phyloP scores from a whole-genome alignment of 2,329 filamentous ascomycete genomes.

The Penicillium psychrosexuale region DNA sequence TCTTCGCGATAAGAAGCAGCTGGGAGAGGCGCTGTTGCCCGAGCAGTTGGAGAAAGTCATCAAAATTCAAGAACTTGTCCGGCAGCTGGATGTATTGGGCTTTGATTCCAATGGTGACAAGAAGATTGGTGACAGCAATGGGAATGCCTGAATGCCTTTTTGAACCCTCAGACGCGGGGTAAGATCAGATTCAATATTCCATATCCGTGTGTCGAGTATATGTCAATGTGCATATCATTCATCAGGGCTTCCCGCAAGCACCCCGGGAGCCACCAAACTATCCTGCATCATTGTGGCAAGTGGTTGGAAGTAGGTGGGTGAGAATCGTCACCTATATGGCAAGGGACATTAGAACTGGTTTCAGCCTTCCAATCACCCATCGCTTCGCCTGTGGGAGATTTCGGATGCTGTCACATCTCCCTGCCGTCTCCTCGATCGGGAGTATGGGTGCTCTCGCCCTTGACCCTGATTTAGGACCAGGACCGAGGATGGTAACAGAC shows the following conservation, averaged over 20 bases:
- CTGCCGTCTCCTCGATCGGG: background rate
- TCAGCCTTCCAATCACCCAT: background rate
- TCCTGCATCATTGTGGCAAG: background rate
- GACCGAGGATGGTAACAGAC: background rate
- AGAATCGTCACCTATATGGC: background rate
- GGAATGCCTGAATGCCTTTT: constrained; percentile 12
- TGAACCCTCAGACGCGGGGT: background rate
- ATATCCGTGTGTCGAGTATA: background rate
- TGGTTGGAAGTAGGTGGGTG: background rate
- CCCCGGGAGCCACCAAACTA: background rate
- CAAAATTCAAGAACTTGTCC: constrained; percentile 89
- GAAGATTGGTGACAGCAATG: constrained; percentile 35
- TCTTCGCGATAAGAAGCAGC: constrained; percentile 84
- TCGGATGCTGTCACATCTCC: background rate
- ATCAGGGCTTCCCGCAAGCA: background rate
- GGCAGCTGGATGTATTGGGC: constrained; percentile 79
- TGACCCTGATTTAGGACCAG: background rate
- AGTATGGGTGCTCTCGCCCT: background rate
- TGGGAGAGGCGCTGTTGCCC: constrained; percentile 75
- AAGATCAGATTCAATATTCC: background rate
- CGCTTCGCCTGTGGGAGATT: background rate
- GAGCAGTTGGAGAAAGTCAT: constrained; percentile 98
- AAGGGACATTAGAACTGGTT: background rate
- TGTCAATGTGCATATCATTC: background rate
- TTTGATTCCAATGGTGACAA: constrained; percentile 76